These are phyloP conservation scores for Mycena metata DNA, from an alignment of 768 basidiomycete genomes.

Conservation along the genomic window DNA sequence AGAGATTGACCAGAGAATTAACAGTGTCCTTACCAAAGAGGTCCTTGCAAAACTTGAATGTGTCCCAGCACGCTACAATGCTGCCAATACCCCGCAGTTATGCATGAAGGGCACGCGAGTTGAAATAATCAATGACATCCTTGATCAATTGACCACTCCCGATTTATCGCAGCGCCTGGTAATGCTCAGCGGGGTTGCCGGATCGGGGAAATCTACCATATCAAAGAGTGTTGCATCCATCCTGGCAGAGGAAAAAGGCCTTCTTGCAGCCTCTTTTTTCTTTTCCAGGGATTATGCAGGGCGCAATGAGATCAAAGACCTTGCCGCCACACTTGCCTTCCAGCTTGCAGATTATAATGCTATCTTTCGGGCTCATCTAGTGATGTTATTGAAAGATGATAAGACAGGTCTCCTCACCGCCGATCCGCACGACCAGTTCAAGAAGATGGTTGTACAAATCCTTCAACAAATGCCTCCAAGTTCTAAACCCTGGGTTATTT, in stretches of 20 bases:
- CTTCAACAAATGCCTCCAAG: background rate
- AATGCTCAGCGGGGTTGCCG: conserved; percentile 1
- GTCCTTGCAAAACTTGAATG: no score
- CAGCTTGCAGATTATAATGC: conserved; percentile 18
- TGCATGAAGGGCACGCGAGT: no score
- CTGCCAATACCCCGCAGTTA: no score
- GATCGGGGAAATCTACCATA: conserved; percentile 24
- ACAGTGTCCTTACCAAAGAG: no score
- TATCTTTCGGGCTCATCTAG: no score
- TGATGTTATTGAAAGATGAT: background rate
- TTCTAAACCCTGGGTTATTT: background rate
- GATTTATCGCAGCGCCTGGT: background rate
- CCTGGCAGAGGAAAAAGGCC: background rate
- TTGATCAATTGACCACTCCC: background rate
- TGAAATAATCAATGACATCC: conserved; percentile 11
- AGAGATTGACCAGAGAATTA: no score
- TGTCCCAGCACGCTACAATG: no score
- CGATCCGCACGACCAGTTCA: conserved; percentile 6
- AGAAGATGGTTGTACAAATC: conserved; percentile 11
- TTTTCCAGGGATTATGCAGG: conserved; percentile 18
- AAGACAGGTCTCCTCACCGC: background rate
- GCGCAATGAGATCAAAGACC: background rate
- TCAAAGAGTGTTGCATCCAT: conserved; percentile 15
- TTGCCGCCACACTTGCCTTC: background rate
- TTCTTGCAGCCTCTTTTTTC: conserved; percentile 25